phyloP scores from a whole-genome alignment of 2,329 filamentous ascomycete genomes.

The Apiospora arundinis region DNA sequence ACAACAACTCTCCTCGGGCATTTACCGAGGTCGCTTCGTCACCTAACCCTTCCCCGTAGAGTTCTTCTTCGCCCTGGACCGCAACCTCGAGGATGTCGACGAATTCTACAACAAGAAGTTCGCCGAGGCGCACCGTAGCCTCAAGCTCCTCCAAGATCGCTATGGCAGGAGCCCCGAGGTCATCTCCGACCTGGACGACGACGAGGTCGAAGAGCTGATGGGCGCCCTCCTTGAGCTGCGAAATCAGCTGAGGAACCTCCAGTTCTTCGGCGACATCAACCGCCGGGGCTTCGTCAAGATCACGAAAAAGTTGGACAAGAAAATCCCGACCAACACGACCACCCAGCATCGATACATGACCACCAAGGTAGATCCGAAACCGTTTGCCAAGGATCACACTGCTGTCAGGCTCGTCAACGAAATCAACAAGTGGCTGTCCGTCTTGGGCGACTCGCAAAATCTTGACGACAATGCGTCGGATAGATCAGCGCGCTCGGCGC shows the following conservation, averaged over 20 bases:
- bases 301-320: constrained; percentile 98
- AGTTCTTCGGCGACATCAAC: constrained; percentile 99
- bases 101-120: constrained; percentile 97
- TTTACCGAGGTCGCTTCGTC: constrained; percentile 41
- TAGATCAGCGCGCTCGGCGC: constrained; percentile 70
- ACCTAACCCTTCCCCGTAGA: constrained; percentile 63
- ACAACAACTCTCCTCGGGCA: constrained; percentile 44
- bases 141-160: constrained; percentile 85
- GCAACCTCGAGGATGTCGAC: constrained; percentile 96
- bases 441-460: constrained; percentile 78
- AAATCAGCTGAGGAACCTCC: constrained; percentile 85
- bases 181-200: constrained; percentile 77
- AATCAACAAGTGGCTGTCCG: constrained; percentile 92
- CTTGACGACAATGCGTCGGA: constrained; percentile 77
- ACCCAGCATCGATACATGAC: constrained; percentile 87
- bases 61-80: constrained; percentile 96
- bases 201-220: constrained; percentile 91
- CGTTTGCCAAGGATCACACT: constrained; percentile 78
- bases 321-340: constrained; percentile 71
- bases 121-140: constrained; percentile 79
- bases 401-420: constrained; percentile 56
- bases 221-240: constrained; percentile 88
- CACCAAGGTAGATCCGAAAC: constrained; percentile 86
- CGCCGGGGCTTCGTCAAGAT: constrained; percentile 96
- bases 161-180: constrained; percentile 79